These are phyloP conservation scores for Carex scoparia DNA, from an alignment of 176 grass and related monocot genomes.

Conservation along the genomic window DNA sequence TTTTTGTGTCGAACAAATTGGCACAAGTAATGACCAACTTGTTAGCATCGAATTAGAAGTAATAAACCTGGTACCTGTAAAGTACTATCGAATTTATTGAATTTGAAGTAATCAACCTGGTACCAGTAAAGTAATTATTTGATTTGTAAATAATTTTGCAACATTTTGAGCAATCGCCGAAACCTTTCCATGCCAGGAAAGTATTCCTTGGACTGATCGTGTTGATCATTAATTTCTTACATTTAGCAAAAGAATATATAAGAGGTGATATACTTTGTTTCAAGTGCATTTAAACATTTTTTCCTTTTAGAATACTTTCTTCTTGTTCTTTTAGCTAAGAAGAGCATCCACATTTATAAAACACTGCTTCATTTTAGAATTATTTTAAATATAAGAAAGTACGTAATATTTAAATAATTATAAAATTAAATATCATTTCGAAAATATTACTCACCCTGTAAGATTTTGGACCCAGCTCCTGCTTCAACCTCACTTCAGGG, in stretches of 20 bases:
- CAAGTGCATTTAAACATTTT: neutral
- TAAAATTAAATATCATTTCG: no score
- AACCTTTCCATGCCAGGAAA: neutral
- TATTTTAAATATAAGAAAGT: neutral
- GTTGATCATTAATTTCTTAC: neutral
- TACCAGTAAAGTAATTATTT: neutral
- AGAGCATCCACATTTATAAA: neutral
- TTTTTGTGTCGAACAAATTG: no score
- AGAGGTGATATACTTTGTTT: neutral
- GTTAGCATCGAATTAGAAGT: neutral
- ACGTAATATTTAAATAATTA: no score
- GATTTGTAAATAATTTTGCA: neutral
- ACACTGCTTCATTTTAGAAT: neutral
- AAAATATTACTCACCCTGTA: no score
- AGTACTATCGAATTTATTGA: no score
- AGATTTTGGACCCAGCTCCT: neutral
- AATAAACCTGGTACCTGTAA: neutral
- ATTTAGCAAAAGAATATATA: neutral
- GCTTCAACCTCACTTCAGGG: neutral
- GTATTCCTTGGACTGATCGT: neutral
- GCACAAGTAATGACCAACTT: no score
- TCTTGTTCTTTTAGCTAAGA: neutral
- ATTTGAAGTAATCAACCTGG: neutral
- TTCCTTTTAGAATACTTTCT: neutral
- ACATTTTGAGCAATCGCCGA: neutral